Evolutionary conservation across 2,329 filamentous ascomycete species (phyloP).

Genomic region (Phialocephala sp.): DNA sequence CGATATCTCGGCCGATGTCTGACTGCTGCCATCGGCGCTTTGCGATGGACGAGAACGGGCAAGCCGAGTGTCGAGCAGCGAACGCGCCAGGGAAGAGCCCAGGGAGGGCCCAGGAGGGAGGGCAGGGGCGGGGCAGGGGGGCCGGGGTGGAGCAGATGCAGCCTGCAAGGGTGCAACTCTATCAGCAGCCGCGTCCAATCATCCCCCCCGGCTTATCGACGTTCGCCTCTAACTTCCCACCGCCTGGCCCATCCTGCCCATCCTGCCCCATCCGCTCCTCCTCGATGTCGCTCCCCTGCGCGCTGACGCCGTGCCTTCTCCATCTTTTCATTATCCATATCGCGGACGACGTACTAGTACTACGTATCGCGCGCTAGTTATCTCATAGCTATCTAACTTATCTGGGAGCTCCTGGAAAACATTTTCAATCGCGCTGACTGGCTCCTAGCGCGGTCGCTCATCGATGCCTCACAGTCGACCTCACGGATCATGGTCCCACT

Average conservation of each 20-base stretch:
- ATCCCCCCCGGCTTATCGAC: background rate
- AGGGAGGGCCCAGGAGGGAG: no score
- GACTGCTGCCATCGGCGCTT: background rate
- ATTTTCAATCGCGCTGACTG: conserved; percentile 15
- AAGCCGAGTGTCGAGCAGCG: background rate
- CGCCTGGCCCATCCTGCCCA: background rate
- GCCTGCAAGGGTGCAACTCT: conserved; percentile 1
- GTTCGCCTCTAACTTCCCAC: conserved; percentile 2
- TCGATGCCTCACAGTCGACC: background rate
- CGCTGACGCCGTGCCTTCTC: conserved; percentile 1
- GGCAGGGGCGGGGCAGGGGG: background rate
- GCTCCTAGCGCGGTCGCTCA: background rate
- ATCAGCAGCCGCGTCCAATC: conserved; percentile 5
- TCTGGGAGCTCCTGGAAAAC: background rate
- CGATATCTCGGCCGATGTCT: background rate
- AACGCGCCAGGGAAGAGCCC: no score
- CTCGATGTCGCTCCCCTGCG: background rate
- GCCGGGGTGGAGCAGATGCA: background rate
- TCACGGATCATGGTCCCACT: background rate
- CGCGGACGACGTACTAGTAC: no score
- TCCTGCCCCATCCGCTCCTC: background rate
- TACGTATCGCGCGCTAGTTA: background rate
- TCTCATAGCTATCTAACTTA: background rate
- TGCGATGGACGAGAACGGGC: conserved; percentile 1
- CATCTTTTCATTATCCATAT: background rate